Percentiles rank a stretch among this genome's conserved stretches.
Evolutionary conservation across 2,329 filamentous ascomycete species (phyloP).

Genomic region (Xylaria sp.): DNA sequence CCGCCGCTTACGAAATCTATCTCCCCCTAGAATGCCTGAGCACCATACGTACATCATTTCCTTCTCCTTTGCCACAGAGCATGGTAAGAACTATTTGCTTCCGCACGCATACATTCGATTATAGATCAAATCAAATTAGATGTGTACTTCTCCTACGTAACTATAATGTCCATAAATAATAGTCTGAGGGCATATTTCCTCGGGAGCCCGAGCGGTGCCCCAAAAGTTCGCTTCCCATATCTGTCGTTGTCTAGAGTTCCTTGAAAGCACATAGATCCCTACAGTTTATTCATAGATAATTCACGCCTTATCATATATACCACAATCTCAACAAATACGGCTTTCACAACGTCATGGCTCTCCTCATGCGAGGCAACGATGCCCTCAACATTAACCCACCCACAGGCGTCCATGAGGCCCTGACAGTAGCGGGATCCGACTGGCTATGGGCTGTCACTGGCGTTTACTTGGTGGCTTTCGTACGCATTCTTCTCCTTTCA

Average conservation of each 20-base stretch:
- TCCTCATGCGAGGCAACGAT: slow-evolving; percentile 49
- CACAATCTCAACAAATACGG: too few species aligned
- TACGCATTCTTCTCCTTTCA: slow-evolving; percentile 5
- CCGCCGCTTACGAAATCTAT: slow-evolving; percentile 22
- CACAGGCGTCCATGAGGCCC: slow-evolving; percentile 47
- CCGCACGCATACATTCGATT: not conserved
- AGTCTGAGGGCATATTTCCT: not conserved
- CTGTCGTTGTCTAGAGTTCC: not conserved
- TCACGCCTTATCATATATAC: not conserved
- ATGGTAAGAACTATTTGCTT: not conserved
- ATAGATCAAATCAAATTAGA: not conserved
- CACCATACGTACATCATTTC: not conserved
- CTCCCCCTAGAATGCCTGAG: slow-evolving; percentile 2
- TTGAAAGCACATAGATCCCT: not conserved
- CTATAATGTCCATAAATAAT: not conserved
- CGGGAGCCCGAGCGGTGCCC: not conserved
- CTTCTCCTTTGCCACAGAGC: not conserved
- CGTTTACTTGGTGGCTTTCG: slow-evolving; percentile 55
- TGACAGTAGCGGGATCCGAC: slow-evolving; percentile 58
- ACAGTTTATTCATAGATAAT: not conserved
- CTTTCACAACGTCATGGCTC: slow-evolving; percentile 3
- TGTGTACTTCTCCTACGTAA: not conserved
- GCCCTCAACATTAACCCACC: slow-evolving; percentile 58
- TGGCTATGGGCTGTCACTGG: slow-evolving; percentile 63
- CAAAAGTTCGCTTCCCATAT: too few species aligned